Conservation (phyloP, 78 protist species). For the Dictyostelium brefeldianum region DNA sequence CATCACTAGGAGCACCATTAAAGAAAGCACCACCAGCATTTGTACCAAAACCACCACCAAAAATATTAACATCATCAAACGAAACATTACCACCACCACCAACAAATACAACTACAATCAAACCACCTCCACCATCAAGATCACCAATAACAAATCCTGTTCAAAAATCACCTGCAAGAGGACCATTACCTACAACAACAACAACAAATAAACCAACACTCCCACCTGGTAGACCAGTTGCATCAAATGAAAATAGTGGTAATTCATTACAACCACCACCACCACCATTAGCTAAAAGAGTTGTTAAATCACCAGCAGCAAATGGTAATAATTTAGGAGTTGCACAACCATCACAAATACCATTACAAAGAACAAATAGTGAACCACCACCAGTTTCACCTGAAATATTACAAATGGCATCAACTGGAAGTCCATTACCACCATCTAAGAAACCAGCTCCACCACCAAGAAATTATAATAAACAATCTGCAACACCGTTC, state of each 20-base stretch:
- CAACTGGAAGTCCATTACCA: neutral
- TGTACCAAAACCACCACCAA: slow-evolving; percentile 27
- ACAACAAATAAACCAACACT: neutral
- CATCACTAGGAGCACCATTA: neutral
- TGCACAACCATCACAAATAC: neutral
- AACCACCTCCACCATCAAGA: slow-evolving; percentile 1
- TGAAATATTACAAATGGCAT: neutral
- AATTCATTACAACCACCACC: slow-evolving; percentile 4
- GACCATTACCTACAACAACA: neutral
- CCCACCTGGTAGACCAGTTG: neutral
- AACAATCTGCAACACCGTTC: slow-evolving; percentile 1
- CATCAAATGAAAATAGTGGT: neutral
- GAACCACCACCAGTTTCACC: slow-evolving; percentile 47
- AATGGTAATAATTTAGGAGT: neutral
- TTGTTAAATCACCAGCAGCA: slow-evolving; percentile 25
- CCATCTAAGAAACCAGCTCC: neutral
- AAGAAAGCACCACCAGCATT: slow-evolving; percentile 22
- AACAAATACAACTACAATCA: neutral
- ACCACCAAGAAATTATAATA: slow-evolving; percentile 9
- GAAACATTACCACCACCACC: neutral
- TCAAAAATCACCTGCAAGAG: neutral
- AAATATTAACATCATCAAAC: neutral
- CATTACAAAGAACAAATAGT: neutral
- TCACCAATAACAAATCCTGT: neutral
- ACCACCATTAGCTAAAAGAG: neutral